Conservation (phyloP, 2,329 filamentous ascomycete species). For the Cladosporium sp. region DNA sequence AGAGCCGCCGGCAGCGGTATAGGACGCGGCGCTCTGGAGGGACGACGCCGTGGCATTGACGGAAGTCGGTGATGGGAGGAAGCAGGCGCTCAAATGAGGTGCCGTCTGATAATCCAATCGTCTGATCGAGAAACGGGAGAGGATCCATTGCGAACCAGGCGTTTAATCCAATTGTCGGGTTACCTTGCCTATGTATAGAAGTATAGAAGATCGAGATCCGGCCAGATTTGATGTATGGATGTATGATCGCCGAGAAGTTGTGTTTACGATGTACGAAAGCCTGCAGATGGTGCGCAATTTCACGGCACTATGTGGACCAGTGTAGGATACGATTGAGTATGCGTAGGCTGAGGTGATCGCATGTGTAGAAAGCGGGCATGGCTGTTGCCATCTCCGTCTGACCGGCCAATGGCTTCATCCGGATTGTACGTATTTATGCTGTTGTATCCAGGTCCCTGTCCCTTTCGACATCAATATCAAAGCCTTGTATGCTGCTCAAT, state of each 20-base stretch:
- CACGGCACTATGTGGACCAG: not conserved
- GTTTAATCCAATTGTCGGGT: not conserved
- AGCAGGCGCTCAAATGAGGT: not conserved
- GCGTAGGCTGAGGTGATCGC: not conserved
- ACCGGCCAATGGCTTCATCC: not conserved
- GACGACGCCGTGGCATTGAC: conserved; percentile 28
- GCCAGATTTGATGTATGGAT: not conserved
- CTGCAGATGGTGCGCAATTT: not conserved
- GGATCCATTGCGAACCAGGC: not conserved
- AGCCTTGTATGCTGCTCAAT: not conserved
- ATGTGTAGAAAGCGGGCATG: not conserved
- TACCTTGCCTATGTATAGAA: not conserved
- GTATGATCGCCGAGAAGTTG: not conserved
- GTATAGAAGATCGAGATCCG: not conserved
- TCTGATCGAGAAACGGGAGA: not conserved
- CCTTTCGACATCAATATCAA: not conserved
- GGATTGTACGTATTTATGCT: not conserved
- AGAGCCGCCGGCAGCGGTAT: conserved; percentile 27
- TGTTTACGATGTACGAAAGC: not conserved
- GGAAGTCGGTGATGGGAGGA: conserved; percentile 33
- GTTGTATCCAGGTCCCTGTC: not conserved
- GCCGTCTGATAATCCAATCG: not conserved
- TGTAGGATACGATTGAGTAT: not conserved
- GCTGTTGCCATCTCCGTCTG: not conserved
- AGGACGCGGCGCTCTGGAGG: conserved; percentile 31